Evolutionary conservation across 306 rosid species (phyloP).

Genomic region (Astragalus membranaceus): DNA sequence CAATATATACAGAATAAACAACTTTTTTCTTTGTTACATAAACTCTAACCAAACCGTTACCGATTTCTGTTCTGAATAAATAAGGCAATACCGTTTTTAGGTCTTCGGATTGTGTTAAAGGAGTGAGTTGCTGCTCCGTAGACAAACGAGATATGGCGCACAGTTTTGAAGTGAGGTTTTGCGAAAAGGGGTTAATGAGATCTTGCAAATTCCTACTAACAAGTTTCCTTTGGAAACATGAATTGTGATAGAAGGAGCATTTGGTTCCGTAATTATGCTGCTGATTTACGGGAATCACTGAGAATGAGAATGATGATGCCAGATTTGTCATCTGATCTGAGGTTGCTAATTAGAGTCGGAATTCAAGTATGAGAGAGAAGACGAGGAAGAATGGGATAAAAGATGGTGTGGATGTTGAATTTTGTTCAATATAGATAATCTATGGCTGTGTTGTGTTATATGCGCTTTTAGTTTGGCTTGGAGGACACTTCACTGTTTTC

Average conservation of each 20-base stretch:
- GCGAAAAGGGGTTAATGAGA: background rate
- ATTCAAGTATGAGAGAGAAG: background rate
- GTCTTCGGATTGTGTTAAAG: conserved; percentile 28
- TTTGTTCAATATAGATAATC: too few species aligned
- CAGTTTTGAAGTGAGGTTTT: conserved; percentile 23
- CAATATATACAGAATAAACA: conserved; percentile 48
- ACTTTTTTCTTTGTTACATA: conserved; percentile 45
- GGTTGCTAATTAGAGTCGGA: background rate
- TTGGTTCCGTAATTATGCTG: conserved; percentile 8
- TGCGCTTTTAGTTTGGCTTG: background rate
- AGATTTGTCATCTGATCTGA: conserved; percentile 45
- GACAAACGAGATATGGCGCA: conserved; percentile 44
- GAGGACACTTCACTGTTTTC: background rate
- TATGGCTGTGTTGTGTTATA: background rate
- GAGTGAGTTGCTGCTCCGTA: conserved; percentile 14
- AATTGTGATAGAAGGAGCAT: conserved; percentile 23
- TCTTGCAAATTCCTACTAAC: conserved; percentile 21
- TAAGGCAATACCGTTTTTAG: conserved; percentile 36
- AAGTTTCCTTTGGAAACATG: conserved; percentile 26
- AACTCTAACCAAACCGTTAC: conserved; percentile 60
- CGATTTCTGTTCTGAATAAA: conserved; percentile 69
- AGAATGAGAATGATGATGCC: conserved; percentile 26
- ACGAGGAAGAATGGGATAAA: background rate
- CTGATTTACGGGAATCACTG: conserved; percentile 23
- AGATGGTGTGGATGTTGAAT: background rate